Evolutionary conservation across 441 rosid species (phyloP).

Genomic region (Viola pubescens): DNA sequence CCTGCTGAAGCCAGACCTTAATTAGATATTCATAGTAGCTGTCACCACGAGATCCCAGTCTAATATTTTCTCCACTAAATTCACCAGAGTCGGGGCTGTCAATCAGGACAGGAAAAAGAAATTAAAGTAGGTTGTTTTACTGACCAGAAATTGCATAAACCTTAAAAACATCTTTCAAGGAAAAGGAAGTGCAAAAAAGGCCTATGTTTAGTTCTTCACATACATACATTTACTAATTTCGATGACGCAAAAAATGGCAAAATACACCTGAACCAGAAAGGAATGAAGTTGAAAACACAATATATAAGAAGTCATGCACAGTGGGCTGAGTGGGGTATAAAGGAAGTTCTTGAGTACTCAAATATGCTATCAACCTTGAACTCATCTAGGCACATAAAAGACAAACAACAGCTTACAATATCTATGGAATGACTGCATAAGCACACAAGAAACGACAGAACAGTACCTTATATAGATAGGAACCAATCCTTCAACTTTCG

Average conservation of each 20-base stretch:
- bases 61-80: conserved; percentile 80
- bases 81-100: conserved; percentile 85
- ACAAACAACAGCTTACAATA: neutral
- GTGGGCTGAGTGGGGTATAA: too few species aligned
- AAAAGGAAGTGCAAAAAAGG: neutral
- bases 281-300: neutral
- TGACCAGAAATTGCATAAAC: conserved; percentile 1
- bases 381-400: neutral
- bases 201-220: neutral
- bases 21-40: conserved; percentile 94
- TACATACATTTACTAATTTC: too few species aligned
- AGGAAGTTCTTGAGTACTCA: too few species aligned
- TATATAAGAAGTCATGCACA: too few species aligned
- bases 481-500: conserved; percentile 86
- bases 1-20: conserved; percentile 95
- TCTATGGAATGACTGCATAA: neutral
- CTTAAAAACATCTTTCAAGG: neutral
- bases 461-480: conserved; percentile 88
- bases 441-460: conserved; percentile 6
- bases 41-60: conserved; percentile 98
- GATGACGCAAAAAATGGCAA: too few species aligned
- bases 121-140: neutral
- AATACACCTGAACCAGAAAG: neutral
- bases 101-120: conserved; percentile 16
- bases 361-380: too few species aligned